Conservation (phyloP, 2,329 filamentous ascomycete species). For the Ciborinia camelliae region DNA sequence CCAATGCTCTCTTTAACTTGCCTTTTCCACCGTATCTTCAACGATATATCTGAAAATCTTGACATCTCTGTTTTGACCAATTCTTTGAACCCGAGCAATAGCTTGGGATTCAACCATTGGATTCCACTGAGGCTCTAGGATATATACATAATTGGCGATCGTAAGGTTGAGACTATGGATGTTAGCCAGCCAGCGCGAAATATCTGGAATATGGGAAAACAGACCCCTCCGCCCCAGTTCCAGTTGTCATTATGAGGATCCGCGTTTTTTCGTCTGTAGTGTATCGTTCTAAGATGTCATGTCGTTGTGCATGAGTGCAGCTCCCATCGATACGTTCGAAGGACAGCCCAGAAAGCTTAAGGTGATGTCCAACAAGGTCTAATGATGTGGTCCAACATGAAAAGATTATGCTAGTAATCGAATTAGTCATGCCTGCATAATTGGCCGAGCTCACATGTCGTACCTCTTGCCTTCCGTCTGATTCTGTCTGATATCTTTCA, state of each 20-base stretch:
- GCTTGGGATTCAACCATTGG: constrained; percentile 35
- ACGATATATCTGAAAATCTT: constrained; percentile 34
- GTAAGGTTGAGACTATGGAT: constrained; percentile 24
- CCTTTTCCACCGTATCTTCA: constrained; percentile 32
- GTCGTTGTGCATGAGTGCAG: constrained; percentile 39
- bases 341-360: constrained; percentile 32
- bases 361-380: constrained; percentile 37
- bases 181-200: not conserved
- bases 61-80: constrained; percentile 31
- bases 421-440: constrained; percentile 41
- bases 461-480: constrained; percentile 30
- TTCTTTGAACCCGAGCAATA: constrained; percentile 28
- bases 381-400: constrained; percentile 26
- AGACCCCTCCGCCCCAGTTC: constrained; percentile 26
- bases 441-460: not conserved
- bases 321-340: constrained; percentile 47
- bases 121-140: constrained; percentile 38
- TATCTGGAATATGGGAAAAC: constrained; percentile 28
- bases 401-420: constrained; percentile 39
- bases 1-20: not conserved
- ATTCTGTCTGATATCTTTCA: constrained; percentile 37
- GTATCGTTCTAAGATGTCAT: constrained; percentile 43
- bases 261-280: constrained; percentile 23
- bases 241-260: constrained; percentile 46
- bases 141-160: constrained; percentile 31